Percentiles rank a stretch among this genome's conserved stretches.
These are phyloP conservation scores for Hypoxylon sp. DNA, from an alignment of 2,329 filamentous ascomycete genomes.

Conservation along the genomic window DNA sequence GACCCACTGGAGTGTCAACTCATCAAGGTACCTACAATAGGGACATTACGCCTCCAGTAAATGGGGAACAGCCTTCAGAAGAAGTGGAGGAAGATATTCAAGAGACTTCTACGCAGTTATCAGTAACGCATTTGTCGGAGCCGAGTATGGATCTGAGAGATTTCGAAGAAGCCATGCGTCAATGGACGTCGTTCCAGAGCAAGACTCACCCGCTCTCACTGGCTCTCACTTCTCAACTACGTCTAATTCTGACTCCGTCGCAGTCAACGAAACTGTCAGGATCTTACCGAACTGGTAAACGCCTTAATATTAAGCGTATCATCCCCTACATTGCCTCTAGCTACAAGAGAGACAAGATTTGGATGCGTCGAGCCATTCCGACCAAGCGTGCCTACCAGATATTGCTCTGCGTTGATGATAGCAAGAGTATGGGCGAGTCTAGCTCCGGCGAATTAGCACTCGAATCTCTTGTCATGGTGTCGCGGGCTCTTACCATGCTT, in stretches of 20 bases:
- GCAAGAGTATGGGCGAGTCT: constrained; percentile 89
- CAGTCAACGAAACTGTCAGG: constrained; percentile 96
- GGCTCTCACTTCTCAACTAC: constrained; percentile 92
- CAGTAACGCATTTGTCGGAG: constrained; percentile 77
- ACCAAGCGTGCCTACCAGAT: constrained; percentile 97
- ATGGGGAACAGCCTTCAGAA: constrained; percentile 58
- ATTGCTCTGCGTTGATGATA: constrained; percentile 96
- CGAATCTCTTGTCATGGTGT: constrained; percentile 93
- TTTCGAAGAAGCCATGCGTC: constrained; percentile 72
- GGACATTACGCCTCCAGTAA: constrained; percentile 59
- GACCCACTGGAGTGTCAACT: constrained; percentile 72
- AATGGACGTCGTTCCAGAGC: constrained; percentile 89
- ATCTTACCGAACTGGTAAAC: constrained; percentile 96
- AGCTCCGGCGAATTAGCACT: constrained; percentile 85
- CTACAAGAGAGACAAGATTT: constrained; percentile 99
- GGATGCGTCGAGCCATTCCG: constrained; percentile 94
- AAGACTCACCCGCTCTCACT: constrained; percentile 89
- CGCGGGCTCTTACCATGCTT: constrained; percentile 88
- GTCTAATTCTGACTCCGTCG: constrained; percentile 93
- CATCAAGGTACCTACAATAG: constrained; percentile 71
- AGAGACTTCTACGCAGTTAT: constrained; percentile 74
- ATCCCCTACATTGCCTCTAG: constrained; percentile 98
- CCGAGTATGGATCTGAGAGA: constrained; percentile 61
- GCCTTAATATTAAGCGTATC: constrained; percentile 99
- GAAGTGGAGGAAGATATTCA: constrained; percentile 65